A percentile compares a stretch with the other conserved stretches of the same genome.
Conservation (phyloP, 768 basidiomycete species). For the Kwoniella dendrophila region DNA sequence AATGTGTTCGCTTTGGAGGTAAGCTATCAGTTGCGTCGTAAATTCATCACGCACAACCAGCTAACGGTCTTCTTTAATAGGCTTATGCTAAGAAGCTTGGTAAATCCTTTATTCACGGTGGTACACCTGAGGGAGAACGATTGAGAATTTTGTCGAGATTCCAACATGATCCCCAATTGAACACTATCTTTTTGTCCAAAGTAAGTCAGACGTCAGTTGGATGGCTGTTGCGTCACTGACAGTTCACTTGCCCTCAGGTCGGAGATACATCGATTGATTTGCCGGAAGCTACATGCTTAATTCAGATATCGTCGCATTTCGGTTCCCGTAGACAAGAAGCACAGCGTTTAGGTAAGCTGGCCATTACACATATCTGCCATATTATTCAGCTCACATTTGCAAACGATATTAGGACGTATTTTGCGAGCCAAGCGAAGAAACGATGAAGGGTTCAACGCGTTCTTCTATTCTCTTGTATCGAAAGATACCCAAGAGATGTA, state of each 20-base stretch:
- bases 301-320: conserved; percentile 99
- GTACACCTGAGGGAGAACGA: conserved; percentile 89
- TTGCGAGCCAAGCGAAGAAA: conserved; percentile 95
- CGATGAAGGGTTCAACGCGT: conserved; percentile 99
- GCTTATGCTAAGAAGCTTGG: conserved; percentile 86
- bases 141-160: conserved; percentile 94
- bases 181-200: conserved; percentile 98
- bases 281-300: conserved; percentile 97
- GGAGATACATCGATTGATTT: conserved; percentile 29
- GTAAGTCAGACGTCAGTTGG: conserved; percentile 56
- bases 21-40: conserved; percentile 25
- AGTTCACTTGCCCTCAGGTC: conserved; percentile 1
- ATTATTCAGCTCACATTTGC: conserved; percentile 2
- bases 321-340: conserved; percentile 98
- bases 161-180: conserved; percentile 91
- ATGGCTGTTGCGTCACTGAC: neutral
- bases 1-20: conserved; percentile 97
- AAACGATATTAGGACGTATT: conserved; percentile 72
- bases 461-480: conserved; percentile 98
- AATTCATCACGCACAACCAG: neutral
- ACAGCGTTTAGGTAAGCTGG: conserved; percentile 76
- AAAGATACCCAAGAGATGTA: conserved; percentile 99
- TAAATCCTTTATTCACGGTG: conserved; percentile 95
- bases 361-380: neutral
- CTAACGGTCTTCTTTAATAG: conserved; percentile 32